These are phyloP conservation scores for Senna siamea DNA, from an alignment of 306 rosid species.

Conservation along the genomic window DNA sequence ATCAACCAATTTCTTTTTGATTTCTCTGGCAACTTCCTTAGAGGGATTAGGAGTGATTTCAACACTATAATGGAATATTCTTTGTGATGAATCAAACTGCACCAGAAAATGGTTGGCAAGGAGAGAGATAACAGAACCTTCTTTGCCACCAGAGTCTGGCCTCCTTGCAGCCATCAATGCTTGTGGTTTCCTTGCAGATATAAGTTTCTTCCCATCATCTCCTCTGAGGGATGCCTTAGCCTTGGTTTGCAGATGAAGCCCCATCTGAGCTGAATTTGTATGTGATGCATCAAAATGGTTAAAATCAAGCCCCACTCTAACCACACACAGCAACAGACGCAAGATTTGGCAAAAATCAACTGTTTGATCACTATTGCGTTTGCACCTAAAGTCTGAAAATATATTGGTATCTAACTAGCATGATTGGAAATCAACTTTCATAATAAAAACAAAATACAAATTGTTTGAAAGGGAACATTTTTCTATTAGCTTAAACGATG, in stretches of 20 bases:
- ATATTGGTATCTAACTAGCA: neutral
- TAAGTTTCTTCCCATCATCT: conserved; percentile 56
- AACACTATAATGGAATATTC: conserved; percentile 88
- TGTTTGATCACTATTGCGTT: neutral
- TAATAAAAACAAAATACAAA: neutral
- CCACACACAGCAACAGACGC: no score
- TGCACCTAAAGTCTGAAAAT: neutral
- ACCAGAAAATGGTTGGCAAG: conserved; percentile 95
- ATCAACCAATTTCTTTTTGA: conserved; percentile 75
- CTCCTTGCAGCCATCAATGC: conserved; percentile 75
- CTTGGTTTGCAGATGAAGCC: conserved; percentile 50
- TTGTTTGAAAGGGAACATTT: neutral
- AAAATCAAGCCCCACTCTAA: no score
- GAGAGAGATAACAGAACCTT: conserved; percentile 78
- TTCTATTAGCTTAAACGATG: conserved; percentile 23
- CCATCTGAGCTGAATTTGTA: conserved; percentile 55
- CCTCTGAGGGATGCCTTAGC: conserved; percentile 45
- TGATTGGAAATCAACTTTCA: neutral
- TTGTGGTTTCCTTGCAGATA: conserved; percentile 56
- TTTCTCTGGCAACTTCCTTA: conserved; percentile 79
- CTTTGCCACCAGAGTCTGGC: conserved; percentile 94
- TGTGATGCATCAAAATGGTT: conserved; percentile 30
- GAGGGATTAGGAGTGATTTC: conserved; percentile 92
- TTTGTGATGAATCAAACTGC: conserved; percentile 69
- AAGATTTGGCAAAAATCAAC: no score